A percentile compares a stretch with the other conserved stretches of the same genome.
phyloP scores from a whole-genome alignment of 306 rosid species.

The Lupinus albus region DNA sequence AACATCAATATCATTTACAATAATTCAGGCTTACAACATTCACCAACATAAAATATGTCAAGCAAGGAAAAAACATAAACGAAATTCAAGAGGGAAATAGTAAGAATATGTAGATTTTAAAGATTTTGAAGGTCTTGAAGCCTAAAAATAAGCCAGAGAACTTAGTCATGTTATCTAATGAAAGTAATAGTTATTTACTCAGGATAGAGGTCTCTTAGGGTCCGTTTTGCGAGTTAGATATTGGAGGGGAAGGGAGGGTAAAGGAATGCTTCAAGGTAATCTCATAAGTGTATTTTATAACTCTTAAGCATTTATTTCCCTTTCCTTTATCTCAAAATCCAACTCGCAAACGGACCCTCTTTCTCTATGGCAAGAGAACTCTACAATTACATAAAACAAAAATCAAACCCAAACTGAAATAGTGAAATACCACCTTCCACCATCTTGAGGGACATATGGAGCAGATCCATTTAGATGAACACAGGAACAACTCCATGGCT shows the following conservation, averaged over 20 bases:
- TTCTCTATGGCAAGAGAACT: background rate
- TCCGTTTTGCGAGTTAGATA: too few species aligned
- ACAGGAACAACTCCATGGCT: conserved; percentile 2
- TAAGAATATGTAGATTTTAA: background rate
- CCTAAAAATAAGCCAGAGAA: background rate
- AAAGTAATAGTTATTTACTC: background rate
- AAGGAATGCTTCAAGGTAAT: too few species aligned
- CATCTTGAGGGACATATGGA: background rate
- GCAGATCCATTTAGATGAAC: background rate
- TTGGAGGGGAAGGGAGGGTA: too few species aligned
- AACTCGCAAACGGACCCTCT: too few species aligned
- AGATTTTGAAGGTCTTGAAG: background rate
- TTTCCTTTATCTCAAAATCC: too few species aligned
- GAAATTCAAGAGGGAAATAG: background rate
- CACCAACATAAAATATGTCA: background rate
- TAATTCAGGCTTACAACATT: background rate
- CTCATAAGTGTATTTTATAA: too few species aligned
- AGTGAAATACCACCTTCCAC: conserved; percentile 21
- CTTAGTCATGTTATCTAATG: background rate
- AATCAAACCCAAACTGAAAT: conserved; percentile 3
- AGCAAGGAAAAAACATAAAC: background rate
- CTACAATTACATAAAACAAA: background rate
- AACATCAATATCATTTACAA: background rate
- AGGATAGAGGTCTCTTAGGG: background rate
- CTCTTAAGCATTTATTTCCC: too few species aligned